Evolutionary conservation across 371 early-diverging fungal species (phyloP).

Genomic region (Mucor mucedo): DNA sequence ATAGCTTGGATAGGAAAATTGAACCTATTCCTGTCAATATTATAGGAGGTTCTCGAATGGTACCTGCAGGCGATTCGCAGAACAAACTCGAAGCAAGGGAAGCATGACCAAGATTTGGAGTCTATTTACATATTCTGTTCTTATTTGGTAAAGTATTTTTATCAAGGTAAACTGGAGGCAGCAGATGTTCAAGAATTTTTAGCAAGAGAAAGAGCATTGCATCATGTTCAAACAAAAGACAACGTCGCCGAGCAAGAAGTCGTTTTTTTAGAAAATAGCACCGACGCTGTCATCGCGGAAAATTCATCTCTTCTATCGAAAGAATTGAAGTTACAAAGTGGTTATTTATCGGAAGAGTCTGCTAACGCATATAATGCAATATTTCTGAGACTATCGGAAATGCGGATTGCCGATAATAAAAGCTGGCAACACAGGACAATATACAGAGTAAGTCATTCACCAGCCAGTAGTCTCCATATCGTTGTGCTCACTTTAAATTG

Average conservation of each 20-base stretch:
- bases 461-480: not conserved
- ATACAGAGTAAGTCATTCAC: slow-evolving; percentile 56
- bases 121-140: slow-evolving; percentile 64
- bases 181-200: slow-evolving; percentile 10
- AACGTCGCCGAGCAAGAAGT: not conserved
- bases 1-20: slow-evolving; percentile 6
- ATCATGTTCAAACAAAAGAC: not conserved
- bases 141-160: slow-evolving; percentile 59
- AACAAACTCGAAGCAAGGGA: slow-evolving; percentile 51
- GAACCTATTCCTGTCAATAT: not conserved
- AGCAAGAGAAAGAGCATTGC: slow-evolving; percentile 11
- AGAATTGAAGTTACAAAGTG: not conserved
- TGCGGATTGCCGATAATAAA: slow-evolving; percentile 61
- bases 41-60: slow-evolving; percentile 48
- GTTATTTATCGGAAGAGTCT: slow-evolving; percentile 21
- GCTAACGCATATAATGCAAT: slow-evolving; percentile 49
- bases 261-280: not conserved
- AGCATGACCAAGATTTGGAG: slow-evolving; percentile 62
- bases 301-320: not conserved
- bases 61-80: slow-evolving; percentile 50
- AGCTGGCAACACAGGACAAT: slow-evolving; percentile 71
- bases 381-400: slow-evolving; percentile 49
- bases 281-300: not conserved
- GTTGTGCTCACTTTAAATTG: not conserved
- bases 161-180: slow-evolving; percentile 49